Conservation (phyloP, 2,329 filamentous ascomycete species). For the Plectosphaerella plurivora region DNA sequence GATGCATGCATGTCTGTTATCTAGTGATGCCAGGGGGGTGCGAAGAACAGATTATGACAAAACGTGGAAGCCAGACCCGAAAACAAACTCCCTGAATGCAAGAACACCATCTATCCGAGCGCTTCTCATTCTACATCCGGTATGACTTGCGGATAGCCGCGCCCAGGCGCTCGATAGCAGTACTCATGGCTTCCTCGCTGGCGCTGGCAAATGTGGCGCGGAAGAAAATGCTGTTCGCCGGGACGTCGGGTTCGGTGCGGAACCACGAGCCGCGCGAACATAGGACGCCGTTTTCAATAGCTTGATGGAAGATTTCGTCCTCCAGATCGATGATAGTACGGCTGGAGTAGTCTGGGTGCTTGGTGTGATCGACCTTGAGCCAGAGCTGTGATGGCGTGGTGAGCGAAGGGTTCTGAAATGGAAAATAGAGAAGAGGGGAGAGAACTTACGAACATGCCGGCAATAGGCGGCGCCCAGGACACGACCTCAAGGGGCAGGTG, state of each 20-base stretch:
- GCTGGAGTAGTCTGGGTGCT: constrained; percentile 55
- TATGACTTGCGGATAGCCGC: constrained; percentile 62
- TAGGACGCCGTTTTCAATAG: constrained; percentile 73
- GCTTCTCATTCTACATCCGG: constrained; percentile 17
- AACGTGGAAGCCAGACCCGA: too few relatives aligned
- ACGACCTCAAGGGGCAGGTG: constrained; percentile 71
- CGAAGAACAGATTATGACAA: too few relatives aligned
- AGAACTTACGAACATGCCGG: constrained; percentile 90
- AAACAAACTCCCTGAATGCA: neutral
- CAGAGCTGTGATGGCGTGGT: constrained; percentile 50
- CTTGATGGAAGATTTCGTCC: constrained; percentile 76
- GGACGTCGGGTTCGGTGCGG: constrained; percentile 63
- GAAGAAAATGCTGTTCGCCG: constrained; percentile 70
- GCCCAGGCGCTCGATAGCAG: constrained; percentile 72
- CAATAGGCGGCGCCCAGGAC: constrained; percentile 72
- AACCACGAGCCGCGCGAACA: constrained; percentile 90
- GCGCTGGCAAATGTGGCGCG: constrained; percentile 86
- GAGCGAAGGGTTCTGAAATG: neutral
- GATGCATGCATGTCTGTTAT: too few relatives aligned
- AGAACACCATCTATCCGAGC: too few relatives aligned
- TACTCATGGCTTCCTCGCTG: constrained; percentile 62
- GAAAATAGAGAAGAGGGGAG: neutral
- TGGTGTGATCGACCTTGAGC: constrained; percentile 63
- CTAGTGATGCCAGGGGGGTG: too few relatives aligned
- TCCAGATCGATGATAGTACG: constrained; percentile 65